Conservation (phyloP, 2,329 filamentous ascomycete species). For the Colletotrichum tropicale region DNA sequence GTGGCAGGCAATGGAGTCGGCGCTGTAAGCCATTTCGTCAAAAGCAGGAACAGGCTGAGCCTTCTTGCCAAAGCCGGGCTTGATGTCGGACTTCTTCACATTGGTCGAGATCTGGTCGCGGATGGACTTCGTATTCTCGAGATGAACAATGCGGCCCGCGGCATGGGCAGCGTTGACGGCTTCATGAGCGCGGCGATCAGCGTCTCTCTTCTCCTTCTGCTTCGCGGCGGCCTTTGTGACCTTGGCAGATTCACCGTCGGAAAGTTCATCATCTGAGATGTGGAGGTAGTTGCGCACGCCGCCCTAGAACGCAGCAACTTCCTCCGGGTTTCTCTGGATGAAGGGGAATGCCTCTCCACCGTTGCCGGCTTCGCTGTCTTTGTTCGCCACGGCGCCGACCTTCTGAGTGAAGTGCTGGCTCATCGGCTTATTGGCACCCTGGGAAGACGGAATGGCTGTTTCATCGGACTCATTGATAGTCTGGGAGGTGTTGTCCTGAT, state of each 20-base stretch:
- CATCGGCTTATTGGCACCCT: background rate
- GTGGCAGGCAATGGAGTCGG: slow-evolving; percentile 17
- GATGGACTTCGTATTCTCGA: background rate
- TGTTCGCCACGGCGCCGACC: background rate
- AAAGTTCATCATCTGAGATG: slow-evolving; percentile 33
- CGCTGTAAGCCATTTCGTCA: slow-evolving; percentile 11
- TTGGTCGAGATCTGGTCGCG: background rate
- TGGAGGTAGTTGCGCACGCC: slow-evolving; percentile 31
- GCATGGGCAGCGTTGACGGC: slow-evolving; percentile 9
- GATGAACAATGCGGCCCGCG: background rate
- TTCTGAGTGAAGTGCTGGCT: background rate
- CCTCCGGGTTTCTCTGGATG: slow-evolving; percentile 20
- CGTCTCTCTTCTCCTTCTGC: background rate
- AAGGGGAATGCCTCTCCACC: background rate
- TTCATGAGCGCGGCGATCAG: background rate
- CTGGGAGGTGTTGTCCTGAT: background rate
- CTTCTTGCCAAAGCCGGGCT: background rate
- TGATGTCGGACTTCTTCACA: slow-evolving; percentile 7
- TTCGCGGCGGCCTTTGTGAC: background rate
- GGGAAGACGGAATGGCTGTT: background rate
- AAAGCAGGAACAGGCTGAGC: background rate
- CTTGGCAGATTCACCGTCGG: background rate
- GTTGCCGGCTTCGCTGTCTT: background rate
- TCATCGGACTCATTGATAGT: background rate
- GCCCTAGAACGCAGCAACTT: slow-evolving; percentile 35